Evolutionary conservation across 2,329 filamentous ascomycete genomes (phyloP).

Genomic region (Fusarium sp.): DNA sequence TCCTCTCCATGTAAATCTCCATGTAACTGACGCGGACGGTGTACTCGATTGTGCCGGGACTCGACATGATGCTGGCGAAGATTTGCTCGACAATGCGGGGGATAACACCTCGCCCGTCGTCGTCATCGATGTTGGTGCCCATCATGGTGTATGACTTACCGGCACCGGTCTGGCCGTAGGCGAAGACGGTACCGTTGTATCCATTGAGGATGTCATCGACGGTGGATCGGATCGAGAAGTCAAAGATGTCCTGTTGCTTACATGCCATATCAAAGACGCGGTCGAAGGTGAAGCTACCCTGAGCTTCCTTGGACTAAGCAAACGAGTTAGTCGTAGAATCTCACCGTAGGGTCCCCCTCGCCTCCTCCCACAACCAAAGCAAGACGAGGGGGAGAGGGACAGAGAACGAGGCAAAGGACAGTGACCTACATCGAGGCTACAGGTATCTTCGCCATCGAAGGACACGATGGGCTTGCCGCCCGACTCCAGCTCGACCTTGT

Average conservation of each 20-base stretch:
- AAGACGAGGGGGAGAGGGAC: not conserved
- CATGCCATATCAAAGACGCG: slow-evolving; percentile 96
- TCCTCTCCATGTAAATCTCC: slow-evolving; percentile 99
- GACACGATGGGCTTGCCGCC: slow-evolving; percentile 93
- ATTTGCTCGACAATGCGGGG: slow-evolving; percentile 98
- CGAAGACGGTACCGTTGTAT: slow-evolving; percentile 99
- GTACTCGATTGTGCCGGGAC: slow-evolving; percentile 95
- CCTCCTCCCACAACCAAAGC: no score
- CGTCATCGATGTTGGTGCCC: slow-evolving; percentile 87
- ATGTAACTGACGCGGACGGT: slow-evolving; percentile 99
- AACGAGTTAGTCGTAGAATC: slow-evolving; percentile 42
- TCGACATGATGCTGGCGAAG: slow-evolving; percentile 93
- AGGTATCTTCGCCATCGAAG: slow-evolving; percentile 92
- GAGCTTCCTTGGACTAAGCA: slow-evolving; percentile 82
- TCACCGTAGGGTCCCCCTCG: slow-evolving; percentile 4
- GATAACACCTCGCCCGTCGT: slow-evolving; percentile 91
- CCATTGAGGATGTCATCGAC: slow-evolving; percentile 99
- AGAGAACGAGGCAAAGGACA: not conserved
- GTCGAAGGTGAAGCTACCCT: slow-evolving; percentile 95
- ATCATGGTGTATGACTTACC: slow-evolving; percentile 99
- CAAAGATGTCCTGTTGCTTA: slow-evolving; percentile 93
- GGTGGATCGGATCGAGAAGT: slow-evolving; percentile 95
- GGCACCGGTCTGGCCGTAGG: slow-evolving; percentile 97
- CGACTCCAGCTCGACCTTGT: slow-evolving; percentile 91
- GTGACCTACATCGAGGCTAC: slow-evolving; percentile 81